A percentile compares a stretch with the other conserved stretches of the same genome.
phyloP scores from a whole-genome alignment of 805 yeast species.

The Lipomyces anomalus region DNA sequence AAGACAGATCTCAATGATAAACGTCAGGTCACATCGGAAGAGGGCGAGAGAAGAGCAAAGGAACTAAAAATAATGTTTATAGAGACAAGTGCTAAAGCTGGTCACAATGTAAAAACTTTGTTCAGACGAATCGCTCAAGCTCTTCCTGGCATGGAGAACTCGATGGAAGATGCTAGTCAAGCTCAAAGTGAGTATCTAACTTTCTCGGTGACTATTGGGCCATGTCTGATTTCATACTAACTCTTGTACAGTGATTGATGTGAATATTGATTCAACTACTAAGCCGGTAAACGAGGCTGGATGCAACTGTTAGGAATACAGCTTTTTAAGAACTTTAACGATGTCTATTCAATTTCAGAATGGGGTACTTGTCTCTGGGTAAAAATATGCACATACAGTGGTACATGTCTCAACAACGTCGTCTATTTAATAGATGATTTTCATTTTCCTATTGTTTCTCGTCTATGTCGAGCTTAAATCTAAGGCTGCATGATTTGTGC shows the following conservation, averaged over 20 bases:
- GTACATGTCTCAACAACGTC: neutral
- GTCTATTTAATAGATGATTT: neutral
- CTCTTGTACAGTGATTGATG: constrained; percentile 20
- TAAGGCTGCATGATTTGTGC: neutral
- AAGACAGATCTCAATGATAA: constrained; percentile 78
- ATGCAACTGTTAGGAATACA: constrained; percentile 15
- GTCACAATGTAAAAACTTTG: constrained; percentile 83
- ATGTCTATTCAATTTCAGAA: neutral
- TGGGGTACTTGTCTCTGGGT: neutral
- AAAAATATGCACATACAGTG: neutral
- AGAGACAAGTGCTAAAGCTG: constrained; percentile 93
- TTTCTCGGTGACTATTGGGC: neutral
- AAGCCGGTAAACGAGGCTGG: constrained; percentile 12
- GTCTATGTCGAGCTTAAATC: neutral
- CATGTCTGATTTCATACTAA: neutral
- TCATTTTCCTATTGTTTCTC: neutral
- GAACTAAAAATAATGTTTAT: constrained; percentile 72
- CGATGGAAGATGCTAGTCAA: constrained; percentile 18
- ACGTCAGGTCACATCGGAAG: constrained; percentile 82
- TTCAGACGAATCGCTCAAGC: constrained; percentile 88
- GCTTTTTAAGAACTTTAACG: neutral
- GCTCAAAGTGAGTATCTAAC: constrained; percentile 14
- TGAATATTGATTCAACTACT: constrained; percentile 20
- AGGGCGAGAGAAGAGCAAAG: constrained; percentile 77
- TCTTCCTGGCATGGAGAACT: constrained; percentile 68